Evolutionary conservation across 2,329 filamentous ascomycete species (phyloP).

Genomic region (Botrytis byssoidea): DNA sequence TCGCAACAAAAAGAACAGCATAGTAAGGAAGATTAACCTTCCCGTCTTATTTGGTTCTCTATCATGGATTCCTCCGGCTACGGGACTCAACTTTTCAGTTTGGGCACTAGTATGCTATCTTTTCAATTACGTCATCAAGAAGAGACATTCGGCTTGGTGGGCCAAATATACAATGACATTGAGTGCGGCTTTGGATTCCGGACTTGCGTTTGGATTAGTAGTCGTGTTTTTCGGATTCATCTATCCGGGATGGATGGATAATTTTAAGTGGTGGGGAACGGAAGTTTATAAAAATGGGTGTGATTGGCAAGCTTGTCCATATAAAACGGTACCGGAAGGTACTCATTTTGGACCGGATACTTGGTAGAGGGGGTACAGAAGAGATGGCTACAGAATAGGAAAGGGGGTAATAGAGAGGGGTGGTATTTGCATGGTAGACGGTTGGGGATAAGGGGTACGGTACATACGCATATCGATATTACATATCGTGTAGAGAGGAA

Average conservation of each 20-base stretch:
- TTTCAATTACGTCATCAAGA: slow-evolving; percentile 76
- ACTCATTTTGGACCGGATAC: slow-evolving; percentile 63
- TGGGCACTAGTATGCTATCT: slow-evolving; percentile 83
- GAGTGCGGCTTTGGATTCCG: slow-evolving; percentile 78
- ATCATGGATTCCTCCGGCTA: slow-evolving; percentile 83
- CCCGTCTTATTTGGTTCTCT: slow-evolving; percentile 81
- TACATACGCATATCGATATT: neutral
- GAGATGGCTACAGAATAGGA: neutral
- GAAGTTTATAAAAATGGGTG: slow-evolving; percentile 82
- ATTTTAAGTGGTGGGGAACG: slow-evolving; percentile 85
- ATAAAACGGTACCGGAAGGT: slow-evolving; percentile 61
- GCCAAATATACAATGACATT: slow-evolving; percentile 89
- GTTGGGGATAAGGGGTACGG: neutral
- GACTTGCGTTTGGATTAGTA: slow-evolving; percentile 77
- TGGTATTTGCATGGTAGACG: neutral
- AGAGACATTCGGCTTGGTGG: slow-evolving; percentile 75
- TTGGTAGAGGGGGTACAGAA: slow-evolving; percentile 43
- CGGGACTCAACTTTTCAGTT: slow-evolving; percentile 82
- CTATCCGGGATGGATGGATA: slow-evolving; percentile 72
- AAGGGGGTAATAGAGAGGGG: neutral
- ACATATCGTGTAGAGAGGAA: neutral
- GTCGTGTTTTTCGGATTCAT: slow-evolving; percentile 83
- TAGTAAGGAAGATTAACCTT: slow-evolving; percentile 75
- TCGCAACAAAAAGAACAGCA: slow-evolving; percentile 56
- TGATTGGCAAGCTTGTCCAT: slow-evolving; percentile 80